These are phyloP conservation scores for Oxyria digyna DNA, from an alignment of 148 eudicot species.

Conservation along the genomic window DNA sequence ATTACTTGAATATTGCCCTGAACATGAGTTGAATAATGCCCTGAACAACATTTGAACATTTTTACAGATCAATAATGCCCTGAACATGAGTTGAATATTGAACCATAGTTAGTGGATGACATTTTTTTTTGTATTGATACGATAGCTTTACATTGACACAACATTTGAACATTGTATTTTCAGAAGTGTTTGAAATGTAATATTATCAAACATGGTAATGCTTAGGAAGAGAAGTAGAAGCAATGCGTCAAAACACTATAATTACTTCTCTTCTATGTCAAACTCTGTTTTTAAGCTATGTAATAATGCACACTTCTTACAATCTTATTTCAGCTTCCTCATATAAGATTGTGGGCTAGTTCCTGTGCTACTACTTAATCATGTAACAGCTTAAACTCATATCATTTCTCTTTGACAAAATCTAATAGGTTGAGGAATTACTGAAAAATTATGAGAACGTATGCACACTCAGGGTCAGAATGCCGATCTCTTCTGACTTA, in stretches of 20 bases:
- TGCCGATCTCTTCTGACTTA: slow-evolving; percentile 48
- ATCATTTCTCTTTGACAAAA: neutral
- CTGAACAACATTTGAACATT: no score
- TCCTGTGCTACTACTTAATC: neutral
- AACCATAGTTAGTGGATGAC: neutral
- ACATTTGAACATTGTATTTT: neutral
- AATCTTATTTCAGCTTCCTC: neutral
- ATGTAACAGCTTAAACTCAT: neutral
- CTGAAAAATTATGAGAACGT: slow-evolving; percentile 41
- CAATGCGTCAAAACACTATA: neutral
- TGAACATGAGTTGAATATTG: neutral
- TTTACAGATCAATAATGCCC: neutral
- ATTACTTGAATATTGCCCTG: neutral
- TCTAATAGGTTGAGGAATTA: slow-evolving; percentile 37
- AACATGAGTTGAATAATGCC: no score
- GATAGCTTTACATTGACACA: neutral
- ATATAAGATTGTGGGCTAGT: neutral
- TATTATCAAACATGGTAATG: neutral
- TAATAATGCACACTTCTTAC: neutral
- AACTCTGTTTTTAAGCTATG: neutral
- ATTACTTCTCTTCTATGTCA: neutral
- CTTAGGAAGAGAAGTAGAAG: neutral
- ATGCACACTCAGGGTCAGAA: slow-evolving; percentile 40
- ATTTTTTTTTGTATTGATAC: neutral
- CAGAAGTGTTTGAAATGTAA: neutral